Evolutionary conservation across 2,329 filamentous ascomycete species (phyloP).

Genomic region (Trichoderma brevicompactum): DNA sequence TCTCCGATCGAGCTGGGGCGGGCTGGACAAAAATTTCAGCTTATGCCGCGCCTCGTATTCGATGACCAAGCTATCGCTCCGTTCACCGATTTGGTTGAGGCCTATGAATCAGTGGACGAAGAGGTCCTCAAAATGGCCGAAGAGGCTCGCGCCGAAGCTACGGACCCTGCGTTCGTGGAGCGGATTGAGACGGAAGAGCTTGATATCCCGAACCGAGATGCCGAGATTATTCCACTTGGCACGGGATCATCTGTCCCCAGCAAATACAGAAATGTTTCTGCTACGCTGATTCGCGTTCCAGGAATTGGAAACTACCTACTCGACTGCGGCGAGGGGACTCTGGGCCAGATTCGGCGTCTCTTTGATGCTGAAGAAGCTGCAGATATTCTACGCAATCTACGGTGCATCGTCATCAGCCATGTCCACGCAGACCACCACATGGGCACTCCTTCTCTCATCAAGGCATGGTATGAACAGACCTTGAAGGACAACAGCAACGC

Average conservation of each 20-base stretch:
- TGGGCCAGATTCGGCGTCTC: constrained; percentile 81
- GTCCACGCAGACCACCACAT: constrained; percentile 96
- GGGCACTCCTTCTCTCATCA: constrained; percentile 79
- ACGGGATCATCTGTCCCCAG: constrained; percentile 90
- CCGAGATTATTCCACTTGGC: constrained; percentile 84
- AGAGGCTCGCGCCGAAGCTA: constrained; percentile 49
- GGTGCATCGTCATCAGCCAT: constrained; percentile 90
- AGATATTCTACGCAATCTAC: constrained; percentile 76
- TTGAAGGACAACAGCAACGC: constrained; percentile 40
- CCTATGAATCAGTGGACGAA: constrained; percentile 46
- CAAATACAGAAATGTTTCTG: constrained; percentile 94
- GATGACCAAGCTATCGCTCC: constrained; percentile 53
- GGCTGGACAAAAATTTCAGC: constrained; percentile 50
- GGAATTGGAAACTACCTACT: constrained; percentile 86
- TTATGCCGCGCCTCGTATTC: constrained; percentile 53
- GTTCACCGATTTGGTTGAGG: constrained; percentile 52
- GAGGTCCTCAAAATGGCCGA: constrained; percentile 59
- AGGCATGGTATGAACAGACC: constrained; percentile 72
- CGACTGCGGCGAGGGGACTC: constrained; percentile 89
- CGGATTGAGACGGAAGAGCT: constrained; percentile 58
- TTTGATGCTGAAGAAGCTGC: constrained; percentile 67
- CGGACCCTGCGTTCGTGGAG: constrained; percentile 51
- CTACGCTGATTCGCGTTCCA: constrained; percentile 82
- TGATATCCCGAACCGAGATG: constrained; percentile 73
- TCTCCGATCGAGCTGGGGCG: constrained; percentile 46